A percentile compares a stretch with the other conserved stretches of the same genome.
These are phyloP conservation scores for Penicillium sp. DNA, from an alignment of 2,329 filamentous ascomycete genomes.

Conservation along the genomic window DNA sequence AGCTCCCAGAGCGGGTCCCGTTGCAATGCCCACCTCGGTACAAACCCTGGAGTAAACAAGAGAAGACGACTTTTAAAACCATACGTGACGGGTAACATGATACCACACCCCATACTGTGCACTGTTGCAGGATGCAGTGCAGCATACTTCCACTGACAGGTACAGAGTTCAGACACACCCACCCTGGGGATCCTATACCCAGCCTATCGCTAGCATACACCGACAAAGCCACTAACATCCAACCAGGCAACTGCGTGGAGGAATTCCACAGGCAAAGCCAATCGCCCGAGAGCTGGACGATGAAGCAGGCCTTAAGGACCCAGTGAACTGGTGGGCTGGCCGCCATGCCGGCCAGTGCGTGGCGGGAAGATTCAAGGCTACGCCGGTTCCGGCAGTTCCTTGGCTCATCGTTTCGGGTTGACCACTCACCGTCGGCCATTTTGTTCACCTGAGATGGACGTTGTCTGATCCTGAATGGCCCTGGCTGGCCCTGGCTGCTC, in stretches of 20 bases:
- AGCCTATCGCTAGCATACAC: constrained; percentile 11
- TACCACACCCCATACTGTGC: not conserved
- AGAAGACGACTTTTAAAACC: not conserved
- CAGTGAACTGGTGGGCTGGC: not conserved
- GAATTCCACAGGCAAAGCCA: not conserved
- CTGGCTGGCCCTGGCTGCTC: not conserved
- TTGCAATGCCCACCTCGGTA: constrained; percentile 8
- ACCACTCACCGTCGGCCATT: not conserved
- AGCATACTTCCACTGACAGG: not conserved
- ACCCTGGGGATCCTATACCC: not conserved
- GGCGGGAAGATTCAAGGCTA: constrained; percentile 24
- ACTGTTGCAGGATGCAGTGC: not conserved
- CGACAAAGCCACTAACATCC: constrained; percentile 16
- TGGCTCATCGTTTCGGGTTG: constrained; percentile 7
- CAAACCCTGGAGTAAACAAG: constrained; percentile 12
- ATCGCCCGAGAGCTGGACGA: constrained; percentile 4
- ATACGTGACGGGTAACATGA: not conserved
- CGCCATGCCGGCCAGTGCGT: constrained; percentile 20
- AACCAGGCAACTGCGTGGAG: constrained; percentile 13
- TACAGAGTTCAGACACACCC: not conserved
- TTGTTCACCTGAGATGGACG: constrained; percentile 6
- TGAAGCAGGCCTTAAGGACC: constrained; percentile 13
- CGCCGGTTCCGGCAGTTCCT: constrained; percentile 22
- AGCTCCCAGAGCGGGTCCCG: not conserved
- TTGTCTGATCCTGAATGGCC: constrained; percentile 7